These are phyloP conservation scores for Penicillium decumbens DNA, from an alignment of 2,329 filamentous ascomycete species.

Conservation along the genomic window DNA sequence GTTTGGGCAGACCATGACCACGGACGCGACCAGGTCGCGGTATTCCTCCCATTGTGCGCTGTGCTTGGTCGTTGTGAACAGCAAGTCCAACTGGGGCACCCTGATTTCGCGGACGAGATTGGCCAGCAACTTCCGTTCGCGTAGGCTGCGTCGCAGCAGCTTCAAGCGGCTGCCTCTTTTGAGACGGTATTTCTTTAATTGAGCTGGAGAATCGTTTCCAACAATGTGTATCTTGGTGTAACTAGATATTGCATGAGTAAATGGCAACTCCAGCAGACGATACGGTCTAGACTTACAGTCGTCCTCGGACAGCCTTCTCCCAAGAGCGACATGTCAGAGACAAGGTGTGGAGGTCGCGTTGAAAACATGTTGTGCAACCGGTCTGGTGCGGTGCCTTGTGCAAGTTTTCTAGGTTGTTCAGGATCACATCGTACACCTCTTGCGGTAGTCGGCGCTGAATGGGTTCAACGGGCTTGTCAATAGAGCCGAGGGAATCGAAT, in stretches of 20 bases:
- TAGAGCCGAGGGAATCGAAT: constrained; percentile 38
- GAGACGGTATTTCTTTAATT: constrained; percentile 47
- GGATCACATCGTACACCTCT: constrained; percentile 53
- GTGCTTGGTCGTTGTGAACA: constrained; percentile 39
- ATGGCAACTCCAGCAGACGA: neutral
- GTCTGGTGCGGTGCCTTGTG: constrained; percentile 40
- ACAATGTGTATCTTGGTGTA: constrained; percentile 50
- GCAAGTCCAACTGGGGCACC: constrained; percentile 47
- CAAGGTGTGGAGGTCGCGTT: constrained; percentile 52
- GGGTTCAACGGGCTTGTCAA: constrained; percentile 32
- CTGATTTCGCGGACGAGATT: constrained; percentile 52
- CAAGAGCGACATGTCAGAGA: constrained; percentile 54
- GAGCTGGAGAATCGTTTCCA: constrained; percentile 44
- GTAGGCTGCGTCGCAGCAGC: constrained; percentile 52
- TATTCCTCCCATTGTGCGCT: constrained; percentile 46
- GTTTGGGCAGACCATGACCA: constrained; percentile 57
- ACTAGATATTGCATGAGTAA: constrained; percentile 28
- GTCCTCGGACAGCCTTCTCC: constrained; percentile 49
- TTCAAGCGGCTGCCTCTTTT: constrained; percentile 51
- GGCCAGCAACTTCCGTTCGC: constrained; percentile 49
- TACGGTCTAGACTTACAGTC: constrained; percentile 45
- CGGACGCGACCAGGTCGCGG: constrained; percentile 50
- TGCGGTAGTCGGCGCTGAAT: constrained; percentile 47
- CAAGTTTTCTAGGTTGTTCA: constrained; percentile 47
- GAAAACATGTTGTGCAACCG: constrained; percentile 52